Evolutionary conservation across 805 yeast genomes (phyloP).

Genomic region (Suhomyces tanzawaensis): DNA sequence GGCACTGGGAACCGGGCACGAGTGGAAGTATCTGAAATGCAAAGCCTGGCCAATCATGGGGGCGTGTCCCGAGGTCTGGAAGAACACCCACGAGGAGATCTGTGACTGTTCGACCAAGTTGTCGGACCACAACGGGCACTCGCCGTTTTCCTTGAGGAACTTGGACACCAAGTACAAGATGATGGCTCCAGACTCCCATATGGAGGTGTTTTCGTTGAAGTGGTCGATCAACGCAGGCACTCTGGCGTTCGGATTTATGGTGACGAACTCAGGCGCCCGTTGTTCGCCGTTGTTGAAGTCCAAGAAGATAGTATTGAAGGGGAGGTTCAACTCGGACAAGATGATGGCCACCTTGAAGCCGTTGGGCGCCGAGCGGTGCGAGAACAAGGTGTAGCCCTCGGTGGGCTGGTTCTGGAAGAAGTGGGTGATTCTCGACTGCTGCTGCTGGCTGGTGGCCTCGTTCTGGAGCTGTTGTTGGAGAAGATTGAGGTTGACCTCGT

Average conservation of each 20-base stretch:
- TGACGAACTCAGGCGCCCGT: constrained; percentile 87
- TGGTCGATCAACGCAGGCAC: constrained; percentile 95
- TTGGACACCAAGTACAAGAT: constrained; percentile 76
- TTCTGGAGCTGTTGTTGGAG: constrained; percentile 46
- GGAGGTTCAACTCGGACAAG: constrained; percentile 75
- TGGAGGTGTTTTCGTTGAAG: constrained; percentile 68
- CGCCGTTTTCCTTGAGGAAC: constrained; percentile 58
- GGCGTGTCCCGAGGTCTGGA: constrained; percentile 95
- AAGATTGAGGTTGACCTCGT: constrained; percentile 39
- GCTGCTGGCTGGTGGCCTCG: constrained; percentile 39
- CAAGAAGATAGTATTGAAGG: constrained; percentile 75
- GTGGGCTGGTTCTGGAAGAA: constrained; percentile 76
- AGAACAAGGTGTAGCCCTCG: constrained; percentile 80
- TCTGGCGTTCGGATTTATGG: constrained; percentile 94
- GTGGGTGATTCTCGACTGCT: constrained; percentile 59
- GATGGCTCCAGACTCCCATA: constrained; percentile 96
- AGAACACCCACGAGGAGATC: constrained; percentile 85
- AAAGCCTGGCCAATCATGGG: constrained; percentile 99
- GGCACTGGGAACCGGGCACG: constrained; percentile 81
- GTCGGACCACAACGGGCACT: constrained; percentile 76
- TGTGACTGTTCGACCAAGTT: constrained; percentile 78
- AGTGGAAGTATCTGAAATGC: constrained; percentile 89
- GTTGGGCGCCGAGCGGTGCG: constrained; percentile 87
- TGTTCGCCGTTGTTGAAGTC: constrained; percentile 90
- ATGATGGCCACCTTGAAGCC: constrained; percentile 95